Conservation (phyloP, 2,329 filamentous ascomycete species). For the Penicillium sp. region DNA sequence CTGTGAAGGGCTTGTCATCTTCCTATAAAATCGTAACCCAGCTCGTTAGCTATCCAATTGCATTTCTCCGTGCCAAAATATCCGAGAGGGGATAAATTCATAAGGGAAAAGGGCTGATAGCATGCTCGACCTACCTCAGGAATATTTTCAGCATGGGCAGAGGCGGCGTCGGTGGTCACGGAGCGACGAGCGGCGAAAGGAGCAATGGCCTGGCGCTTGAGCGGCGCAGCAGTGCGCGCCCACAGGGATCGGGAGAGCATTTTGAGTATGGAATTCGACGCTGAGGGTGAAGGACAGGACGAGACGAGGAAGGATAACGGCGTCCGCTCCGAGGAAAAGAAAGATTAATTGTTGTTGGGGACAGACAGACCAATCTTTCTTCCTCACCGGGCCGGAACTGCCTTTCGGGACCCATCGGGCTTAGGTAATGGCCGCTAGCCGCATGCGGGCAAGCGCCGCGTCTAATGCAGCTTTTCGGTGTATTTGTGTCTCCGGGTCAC, state of each 20-base stretch:
- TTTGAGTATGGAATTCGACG: slow-evolving; percentile 1
- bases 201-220: slow-evolving; percentile 48
- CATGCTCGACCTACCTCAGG: slow-evolving; percentile 49
- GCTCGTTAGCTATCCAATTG: not conserved
- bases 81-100: not conserved
- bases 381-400: slow-evolving; percentile 4
- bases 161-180: slow-evolving; percentile 94
- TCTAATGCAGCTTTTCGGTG: not conserved
- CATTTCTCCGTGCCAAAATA: not conserved
- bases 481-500: not conserved
- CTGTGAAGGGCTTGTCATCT: slow-evolving; percentile 87
- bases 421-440: slow-evolving; percentile 2
- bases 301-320: slow-evolving; percentile 15
- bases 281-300: slow-evolving; percentile 6
- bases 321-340: slow-evolving; percentile 8
- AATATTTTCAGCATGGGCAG: slow-evolving; percentile 80
- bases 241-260: slow-evolving; percentile 72
- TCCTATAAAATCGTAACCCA: slow-evolving; percentile 52
- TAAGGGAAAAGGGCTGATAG: not conserved
- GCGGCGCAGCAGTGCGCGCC: slow-evolving; percentile 57
- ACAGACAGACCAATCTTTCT: slow-evolving; percentile 1
- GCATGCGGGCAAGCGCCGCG: not conserved
- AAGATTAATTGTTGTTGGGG: not conserved
- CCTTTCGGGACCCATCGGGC: slow-evolving; percentile 1
- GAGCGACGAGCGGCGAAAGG: slow-evolving; percentile 56